Evolutionary conservation across 2,329 filamentous ascomycete genomes (phyloP), one percentile per base, ranked within the genome.

Genomic region (Hymenoscyphus occultus): DNA sequence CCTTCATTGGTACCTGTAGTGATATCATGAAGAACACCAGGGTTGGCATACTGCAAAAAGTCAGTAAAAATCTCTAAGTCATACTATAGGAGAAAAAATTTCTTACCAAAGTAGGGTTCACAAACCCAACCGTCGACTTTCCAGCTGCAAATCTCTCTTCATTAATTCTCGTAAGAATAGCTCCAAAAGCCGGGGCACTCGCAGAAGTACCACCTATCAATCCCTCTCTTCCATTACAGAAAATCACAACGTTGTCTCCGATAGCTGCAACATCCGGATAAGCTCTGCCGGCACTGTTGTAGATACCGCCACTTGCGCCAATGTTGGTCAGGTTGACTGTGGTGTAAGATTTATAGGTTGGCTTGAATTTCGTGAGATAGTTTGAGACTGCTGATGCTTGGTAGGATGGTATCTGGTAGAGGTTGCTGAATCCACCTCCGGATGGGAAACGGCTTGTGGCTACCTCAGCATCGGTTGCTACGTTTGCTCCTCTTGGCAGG

Each of bases 141-240:
- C 83, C 82, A 16, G 75, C 77, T 0, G 80, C 77, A 32, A 88
- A 73, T 32, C 84, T 76, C 1, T 83, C 84, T 69, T 89, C 86
- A 68, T 90, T 90, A 64, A 90, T 78, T 2, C 89, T 78, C 2
- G 82, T 78, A 39, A 90, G 78, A 64, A 89, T 79, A 16, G 81
- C 83, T 0, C 84, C 81, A 3, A 84, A 83, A 0, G 84, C 76
- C 0, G 88, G 88, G 1, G 83, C 76, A 0, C 86, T 81, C 39
- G 85, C 83, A 31, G 80, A 82, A 3, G 82, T 84, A 12, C 85
- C 84, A n/a, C 79, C 80, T 51, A 68, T 65, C 10, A 72, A 60
- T 5, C 61, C 63, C 7, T 72, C 67, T 22, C 57, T 42, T 14
- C 71, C 71, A 3, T 62, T 61, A 31, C 68, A 62, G 60, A 69